A percentile compares a stretch with the other conserved stretches of the same genome.
Evolutionary conservation across 1,284 basidiomycete species (phyloP).

Genomic region (Anthracocystis setariae): DNA sequence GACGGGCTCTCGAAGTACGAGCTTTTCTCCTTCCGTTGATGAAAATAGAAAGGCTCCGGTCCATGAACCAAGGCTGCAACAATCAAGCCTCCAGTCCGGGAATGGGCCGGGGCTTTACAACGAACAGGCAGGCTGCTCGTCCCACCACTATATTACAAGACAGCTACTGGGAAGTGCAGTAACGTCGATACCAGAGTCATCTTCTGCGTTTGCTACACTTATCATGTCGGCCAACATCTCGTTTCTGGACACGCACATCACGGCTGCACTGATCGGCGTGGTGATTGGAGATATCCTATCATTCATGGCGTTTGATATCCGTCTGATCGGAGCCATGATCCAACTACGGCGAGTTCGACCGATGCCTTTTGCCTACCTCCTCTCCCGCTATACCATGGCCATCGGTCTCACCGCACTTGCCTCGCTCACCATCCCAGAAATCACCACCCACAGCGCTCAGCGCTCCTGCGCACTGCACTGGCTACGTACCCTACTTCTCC

Average conservation of each 20-base stretch:
- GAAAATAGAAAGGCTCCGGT: no score
- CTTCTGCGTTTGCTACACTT: not conserved
- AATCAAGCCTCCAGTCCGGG: no score
- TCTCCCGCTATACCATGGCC: conserved; percentile 16
- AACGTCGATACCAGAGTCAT: no score
- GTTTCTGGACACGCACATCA: conserved; percentile 24
- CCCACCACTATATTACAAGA: no score
- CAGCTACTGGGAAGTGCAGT: no score
- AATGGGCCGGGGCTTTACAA: no score
- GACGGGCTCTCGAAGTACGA: no score
- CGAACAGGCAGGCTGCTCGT: no score
- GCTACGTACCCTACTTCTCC: conserved; percentile 9
- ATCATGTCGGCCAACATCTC: not conserved
- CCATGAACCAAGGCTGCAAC: no score
- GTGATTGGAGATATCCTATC: conserved; percentile 37
- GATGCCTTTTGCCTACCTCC: conserved; percentile 26
- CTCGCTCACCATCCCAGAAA: conserved; percentile 5
- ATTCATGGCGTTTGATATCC: conserved; percentile 26
- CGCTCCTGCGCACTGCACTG: conserved; percentile 6
- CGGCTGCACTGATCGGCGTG: conserved; percentile 19
- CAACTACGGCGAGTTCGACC: conserved; percentile 10
- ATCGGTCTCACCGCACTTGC: conserved; percentile 13
- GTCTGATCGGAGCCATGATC: conserved; percentile 18
- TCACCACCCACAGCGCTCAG: not conserved
- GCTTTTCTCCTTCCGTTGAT: no score